Evolutionary conservation across 2,329 filamentous ascomycete species (phyloP).

Genomic region (Arthrobotrys pseudoclavata): DNA sequence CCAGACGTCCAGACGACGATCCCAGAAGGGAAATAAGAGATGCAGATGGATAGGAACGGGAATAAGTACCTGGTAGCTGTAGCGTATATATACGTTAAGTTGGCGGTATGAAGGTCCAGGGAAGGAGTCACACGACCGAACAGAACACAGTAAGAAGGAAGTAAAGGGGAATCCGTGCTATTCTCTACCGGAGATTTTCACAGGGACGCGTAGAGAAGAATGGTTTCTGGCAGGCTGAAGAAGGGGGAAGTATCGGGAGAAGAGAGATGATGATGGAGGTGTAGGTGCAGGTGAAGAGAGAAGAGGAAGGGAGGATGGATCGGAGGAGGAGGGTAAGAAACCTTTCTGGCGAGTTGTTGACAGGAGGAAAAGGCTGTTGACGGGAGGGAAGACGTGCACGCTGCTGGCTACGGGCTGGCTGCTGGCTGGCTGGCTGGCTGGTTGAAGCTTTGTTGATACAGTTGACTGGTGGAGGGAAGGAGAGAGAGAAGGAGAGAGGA

Average conservation of each 20-base stretch:
- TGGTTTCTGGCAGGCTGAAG: background rate
- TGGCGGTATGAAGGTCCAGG: conserved; percentile 27
- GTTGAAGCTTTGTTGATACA: conserved; percentile 20
- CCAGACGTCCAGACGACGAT: background rate
- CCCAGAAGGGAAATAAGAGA: background rate
- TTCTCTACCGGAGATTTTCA: conserved; percentile 58
- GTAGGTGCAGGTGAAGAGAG: conserved; percentile 16
- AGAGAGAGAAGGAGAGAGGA: background rate
- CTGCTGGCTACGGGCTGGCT: conserved; percentile 24
- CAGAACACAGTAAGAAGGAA: background rate
- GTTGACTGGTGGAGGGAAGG: conserved; percentile 25
- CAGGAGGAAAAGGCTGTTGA: conserved; percentile 18
- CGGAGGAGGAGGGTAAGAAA: conserved; percentile 17
- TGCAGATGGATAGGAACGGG: background rate
- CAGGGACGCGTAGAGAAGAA: conserved; percentile 26
- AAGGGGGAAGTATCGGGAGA: background rate
- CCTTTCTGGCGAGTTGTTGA: conserved; percentile 32
- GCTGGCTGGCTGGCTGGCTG: conserved; percentile 38
- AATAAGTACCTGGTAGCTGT: background rate
- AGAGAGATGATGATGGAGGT: conserved; percentile 8
- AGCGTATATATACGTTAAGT: conserved; percentile 16
- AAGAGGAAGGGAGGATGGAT: conserved; percentile 10
- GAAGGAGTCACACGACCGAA: conserved; percentile 55
- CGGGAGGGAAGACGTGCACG: conserved; percentile 1
- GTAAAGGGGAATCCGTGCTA: conserved; percentile 2